Evolutionary conservation across 768 basidiomycete genomes (phyloP), one percentile per base, ranked within the genome.

Genomic region (Tricholoma terreum): DNA sequence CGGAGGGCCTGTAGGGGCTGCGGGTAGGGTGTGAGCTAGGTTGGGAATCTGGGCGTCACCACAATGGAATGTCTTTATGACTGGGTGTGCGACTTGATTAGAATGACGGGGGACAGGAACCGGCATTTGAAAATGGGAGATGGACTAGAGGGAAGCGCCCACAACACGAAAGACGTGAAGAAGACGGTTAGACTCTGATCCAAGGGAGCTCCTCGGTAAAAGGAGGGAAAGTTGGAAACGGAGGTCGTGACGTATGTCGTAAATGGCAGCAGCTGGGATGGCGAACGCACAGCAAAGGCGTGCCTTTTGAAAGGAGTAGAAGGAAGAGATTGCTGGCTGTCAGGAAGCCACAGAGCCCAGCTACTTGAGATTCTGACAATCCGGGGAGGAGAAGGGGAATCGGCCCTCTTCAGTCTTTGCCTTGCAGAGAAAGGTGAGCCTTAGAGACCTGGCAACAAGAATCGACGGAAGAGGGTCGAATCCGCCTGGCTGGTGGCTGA

Each of bases 281-380:
- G 89, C 89, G 78, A 79, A 92, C 90, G 90, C 90, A 80, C 90
- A 91, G 80, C 87, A 80, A 92, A 92, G 90, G 90, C 90, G 90
- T 83, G 89, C 89, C 89, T 91, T 91, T 92, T 91, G 68, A 65
- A 62, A 63, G 66, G 61, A 63, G 67, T 50, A 63, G 67, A 65
- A 62, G 58, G 67, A 64, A 67, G 65, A 68, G 65, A 67, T 70
- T 67, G 66, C 63, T 64, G 69, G 63, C 64, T 64, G 58, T 59
- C 64, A 67, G 63, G 6, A 60, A 63, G 63, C 66, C 65, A 63
- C 59, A 61, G 58, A 70, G 71, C 63, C 70, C 67, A 69, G 71
- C 70, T 70, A 67, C 67, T 46, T 61, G 52, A 55, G 58, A 56
- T 64, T 63, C 57, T 62, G 49, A 54, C 56, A 50, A 63, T 58